Evolutionary conservation across 345 rosid genomes (phyloP), one percentile per base, ranked within the genome.

Genomic region (Tarenaya hassleriana): DNA sequence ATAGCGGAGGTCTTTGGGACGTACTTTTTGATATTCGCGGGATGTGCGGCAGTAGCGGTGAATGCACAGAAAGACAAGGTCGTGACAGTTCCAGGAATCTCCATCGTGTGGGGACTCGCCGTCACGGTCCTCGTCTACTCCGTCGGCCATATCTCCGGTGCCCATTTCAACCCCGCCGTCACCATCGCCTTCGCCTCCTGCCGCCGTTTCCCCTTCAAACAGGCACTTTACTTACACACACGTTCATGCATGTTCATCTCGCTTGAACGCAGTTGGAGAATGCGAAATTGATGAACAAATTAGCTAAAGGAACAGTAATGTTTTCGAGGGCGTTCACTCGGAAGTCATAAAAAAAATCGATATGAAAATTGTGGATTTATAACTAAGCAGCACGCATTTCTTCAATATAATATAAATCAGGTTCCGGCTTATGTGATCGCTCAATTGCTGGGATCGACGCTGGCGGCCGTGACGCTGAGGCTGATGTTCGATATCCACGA

Each of bases 141-240:
- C 16, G 72, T 87, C 1, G 96, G 98, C 14, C 98, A 91, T 56
- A 84, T 91, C 77, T 87, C 98, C 13, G 98, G 98, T 32, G 98
- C 95, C 52, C 96, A 91, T 79, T 84, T 91, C 41, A 91, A 91
- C 54, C 98, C 96, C 4, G 87, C 98, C 4, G 96, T 91, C 67
- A 91, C 98, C 49, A 67, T 87, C 19, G 98, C 98, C 57, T 84
- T 84, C 34, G 98, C 98, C 11, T 63, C 85, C 40, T 77, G 81
- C 76, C 76, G 73, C 34, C 76, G 95, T 47, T 91, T 91, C 60
- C 96, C 98, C 7, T 62, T 78, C 61, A 87, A 74, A 72, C 95
- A 80, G 81, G 96, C 81, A 11, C 6, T n/a, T n/a, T n/a, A n/a
- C n/a, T 24, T 24, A 24, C 29, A 24, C 3, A 24, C 5, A 24